Evolutionary conservation across 2,329 filamentous ascomycete species (phyloP), one percentile per base, ranked within the genome.

Genomic region (Xylaria sp.): DNA sequence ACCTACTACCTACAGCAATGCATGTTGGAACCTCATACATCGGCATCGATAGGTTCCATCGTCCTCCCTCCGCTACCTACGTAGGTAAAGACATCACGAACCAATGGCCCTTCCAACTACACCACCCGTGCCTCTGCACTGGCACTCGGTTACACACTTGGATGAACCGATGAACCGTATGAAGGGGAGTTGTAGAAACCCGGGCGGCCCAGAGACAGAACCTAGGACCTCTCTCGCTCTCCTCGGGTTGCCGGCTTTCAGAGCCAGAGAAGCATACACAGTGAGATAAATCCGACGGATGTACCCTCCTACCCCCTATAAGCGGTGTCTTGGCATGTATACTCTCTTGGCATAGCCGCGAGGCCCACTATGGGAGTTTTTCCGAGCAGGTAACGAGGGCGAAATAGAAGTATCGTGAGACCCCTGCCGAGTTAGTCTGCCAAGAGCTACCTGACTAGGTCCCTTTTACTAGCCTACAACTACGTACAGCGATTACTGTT

Each of bases 401-500:
- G n/a, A n/a, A n/a, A n/a, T n/a, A n/a, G n/a, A n/a, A n/a, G n/a
- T n/a, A n/a, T n/a, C n/a, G n/a, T n/a, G n/a, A n/a, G n/a, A n/a
- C n/a, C n/a, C n/a, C n/a, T n/a, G n/a, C n/a, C n/a, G n/a, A n/a
- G n/a, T n/a, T n/a, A n/a, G n/a, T n/a, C n/a, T n/a, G n/a, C n/a
- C n/a, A n/a, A n/a, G n/a, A n/a, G n/a, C n/a, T n/a, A n/a, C n/a
- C n/a, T n/a, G n/a, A n/a, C n/a, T n/a, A n/a, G n/a, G n/a, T n/a
- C n/a, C n/a, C n/a, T n/a, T n/a, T n/a, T n/a, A n/a, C n/a, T n/a
- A n/a, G n/a, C n/a, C n/a, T n/a, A n/a, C n/a, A n/a, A n/a, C n/a
- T n/a, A n/a, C n/a, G n/a, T n/a, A 33, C 45, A 25, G 51, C 58
- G 62, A 64, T 64, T 64, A 64, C 62, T 64, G 62, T 64, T 64